Evolutionary conservation across 2,329 filamentous ascomycete species (phyloP), one percentile per base, ranked within the genome.

Genomic region (Clathrospora elynae): DNA sequence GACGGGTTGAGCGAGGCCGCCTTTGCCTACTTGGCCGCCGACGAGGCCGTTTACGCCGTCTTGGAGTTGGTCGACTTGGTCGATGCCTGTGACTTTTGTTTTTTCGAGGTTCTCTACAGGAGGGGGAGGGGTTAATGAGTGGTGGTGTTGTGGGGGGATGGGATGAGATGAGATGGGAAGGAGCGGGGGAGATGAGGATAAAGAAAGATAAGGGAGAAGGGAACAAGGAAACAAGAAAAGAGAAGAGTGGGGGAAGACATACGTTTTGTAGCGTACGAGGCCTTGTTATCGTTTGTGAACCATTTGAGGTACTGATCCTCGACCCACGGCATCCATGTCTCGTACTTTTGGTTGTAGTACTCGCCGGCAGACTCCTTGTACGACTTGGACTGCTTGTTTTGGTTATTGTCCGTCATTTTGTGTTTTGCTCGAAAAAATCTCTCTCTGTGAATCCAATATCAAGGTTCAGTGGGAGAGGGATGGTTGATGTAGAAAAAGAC

Each of bases 281-380:
- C 80, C 71, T 90, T 88, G 77, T 90, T 90, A 63, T 88, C 85
- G 51, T 84, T 85, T 59, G 84, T 87, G 69, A 88, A 88, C 76
- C 81, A 88, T 37, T 78, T 76, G 18, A 90, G 77, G 66, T 87
- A 88, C 46, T 82, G 69, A 66, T 90, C 86, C 68, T 90, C 86
- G 42, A 88, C 73, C 86, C 86, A 89, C 1, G 86, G 86, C 65
- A 88, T 79, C 86, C 86, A 90, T 59, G 72, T 78, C 64, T 89
- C 85, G 70, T 89, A 88, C 67, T 88, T 83, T 40, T 79, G 71
- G 72, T 87, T 84, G 75, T 88, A 89, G 35, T 79, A 82, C 42
- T 83, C 64, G 18, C 46, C 45, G 2, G 60, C 66, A 11, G 57
- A 45, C 23, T 67, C 38, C 45, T 53, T 63, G 61, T 68, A 68